Evolutionary conservation across 2,329 filamentous ascomycete species (phyloP).

Genomic region (Exophiala sp.): DNA sequence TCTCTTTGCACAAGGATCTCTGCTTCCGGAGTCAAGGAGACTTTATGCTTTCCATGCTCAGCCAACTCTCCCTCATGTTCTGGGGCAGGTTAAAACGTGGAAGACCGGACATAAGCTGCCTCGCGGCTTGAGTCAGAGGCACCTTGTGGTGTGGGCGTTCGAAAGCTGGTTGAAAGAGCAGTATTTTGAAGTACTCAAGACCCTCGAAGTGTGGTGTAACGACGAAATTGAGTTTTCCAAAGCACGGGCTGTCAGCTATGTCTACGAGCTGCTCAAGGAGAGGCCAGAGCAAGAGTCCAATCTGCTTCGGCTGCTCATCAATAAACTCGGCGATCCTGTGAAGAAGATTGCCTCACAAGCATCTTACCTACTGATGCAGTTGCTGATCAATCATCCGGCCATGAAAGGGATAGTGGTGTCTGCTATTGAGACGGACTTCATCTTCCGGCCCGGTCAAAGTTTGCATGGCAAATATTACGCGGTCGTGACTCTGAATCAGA

Average conservation of each 20-base stretch:
- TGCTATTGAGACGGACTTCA: constrained; percentile 76
- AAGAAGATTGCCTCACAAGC: constrained; percentile 92
- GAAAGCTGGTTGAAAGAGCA: constrained; percentile 93
- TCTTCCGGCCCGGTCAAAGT: constrained; percentile 82
- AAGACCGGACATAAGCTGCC: constrained; percentile 64
- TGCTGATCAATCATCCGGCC: constrained; percentile 78
- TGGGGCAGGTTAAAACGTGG: constrained; percentile 55
- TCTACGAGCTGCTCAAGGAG: constrained; percentile 85
- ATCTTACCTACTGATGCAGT: constrained; percentile 86
- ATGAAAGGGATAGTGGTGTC: constrained; percentile 90
- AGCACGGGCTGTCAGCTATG: constrained; percentile 78
- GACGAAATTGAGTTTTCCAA: constrained; percentile 95
- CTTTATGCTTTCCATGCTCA: constrained; percentile 74
- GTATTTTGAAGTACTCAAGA: constrained; percentile 88
- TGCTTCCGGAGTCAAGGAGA: constrained; percentile 77
- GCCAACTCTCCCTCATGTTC: constrained; percentile 62
- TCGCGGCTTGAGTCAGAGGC: constrained; percentile 63
- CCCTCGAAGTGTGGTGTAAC: constrained; percentile 85
- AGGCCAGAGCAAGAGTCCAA: constrained; percentile 98
- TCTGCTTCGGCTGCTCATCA: constrained; percentile 80
- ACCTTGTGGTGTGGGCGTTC: constrained; percentile 82
- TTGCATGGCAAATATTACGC: constrained; percentile 90
- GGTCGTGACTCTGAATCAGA: constrained; percentile 95
- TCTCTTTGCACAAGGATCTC: constrained; percentile 79
- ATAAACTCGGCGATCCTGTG: constrained; percentile 92